Evolutionary conservation across 2,329 filamentous ascomycete species (phyloP).

Genomic region (Rhynchosporium graminicola): DNA sequence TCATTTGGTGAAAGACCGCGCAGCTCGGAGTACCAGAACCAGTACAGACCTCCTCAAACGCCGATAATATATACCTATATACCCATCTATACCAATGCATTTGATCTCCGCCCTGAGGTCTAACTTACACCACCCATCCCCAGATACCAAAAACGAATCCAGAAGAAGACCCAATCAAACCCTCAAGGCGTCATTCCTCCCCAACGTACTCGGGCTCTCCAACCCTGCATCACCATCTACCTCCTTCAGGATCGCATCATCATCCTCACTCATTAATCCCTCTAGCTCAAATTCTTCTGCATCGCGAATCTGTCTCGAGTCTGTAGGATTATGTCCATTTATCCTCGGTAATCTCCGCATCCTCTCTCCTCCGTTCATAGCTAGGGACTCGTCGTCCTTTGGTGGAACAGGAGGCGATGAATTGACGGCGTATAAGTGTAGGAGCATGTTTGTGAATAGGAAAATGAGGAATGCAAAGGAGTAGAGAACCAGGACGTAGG

Average conservation of each 20-base stretch:
- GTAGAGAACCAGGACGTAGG: constrained; percentile 89
- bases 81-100: too few species aligned
- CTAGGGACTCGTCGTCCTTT: constrained; percentile 35
- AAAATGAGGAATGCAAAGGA: constrained; percentile 89
- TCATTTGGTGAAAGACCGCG: too few species aligned
- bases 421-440: constrained; percentile 75
- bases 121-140: too few species aligned
- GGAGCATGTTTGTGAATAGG: constrained; percentile 84
- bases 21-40: too few species aligned
- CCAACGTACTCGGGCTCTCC: constrained; percentile 52
- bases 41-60: too few species aligned
- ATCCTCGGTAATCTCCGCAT: constrained; percentile 31
- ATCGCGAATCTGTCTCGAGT: constrained; percentile 66
- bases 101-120: too few species aligned
- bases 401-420: constrained; percentile 44
- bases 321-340: constrained; percentile 44
- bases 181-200: constrained; percentile 45
- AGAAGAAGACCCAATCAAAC: constrained; percentile 13
- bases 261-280: constrained; percentile 85
- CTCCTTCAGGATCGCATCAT: constrained; percentile 48
- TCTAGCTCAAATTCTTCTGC: constrained; percentile 94
- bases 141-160: too few species aligned
- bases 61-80: too few species aligned
- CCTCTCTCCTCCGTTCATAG: constrained; percentile 2
- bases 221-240: constrained; percentile 26